Evolutionary conservation across 208 protist species (phyloP).

Genomic region (Acanthamoeba quina): DNA sequence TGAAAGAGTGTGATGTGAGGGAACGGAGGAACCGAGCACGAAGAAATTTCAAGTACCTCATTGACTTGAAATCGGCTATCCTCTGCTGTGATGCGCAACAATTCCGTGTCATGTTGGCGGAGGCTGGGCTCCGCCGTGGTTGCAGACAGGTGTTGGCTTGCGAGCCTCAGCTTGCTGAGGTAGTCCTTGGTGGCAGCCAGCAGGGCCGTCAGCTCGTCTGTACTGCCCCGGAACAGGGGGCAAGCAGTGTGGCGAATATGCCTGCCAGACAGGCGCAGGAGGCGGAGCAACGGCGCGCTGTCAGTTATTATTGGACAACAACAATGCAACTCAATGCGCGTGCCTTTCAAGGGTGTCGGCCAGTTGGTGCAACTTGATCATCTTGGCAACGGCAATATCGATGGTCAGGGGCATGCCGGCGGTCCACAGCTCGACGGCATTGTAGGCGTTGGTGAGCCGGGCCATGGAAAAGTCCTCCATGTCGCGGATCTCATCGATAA

Average conservation of each 20-base stretch:
- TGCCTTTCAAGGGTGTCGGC: background rate
- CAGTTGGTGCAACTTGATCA: background rate
- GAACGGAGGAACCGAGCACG: too few relatives aligned
- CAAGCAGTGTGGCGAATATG: conserved; percentile 1
- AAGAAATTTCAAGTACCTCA: background rate
- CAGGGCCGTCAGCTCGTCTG: background rate
- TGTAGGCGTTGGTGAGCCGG: background rate
- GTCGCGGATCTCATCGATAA: background rate
- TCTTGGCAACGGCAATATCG: background rate
- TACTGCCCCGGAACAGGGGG: background rate
- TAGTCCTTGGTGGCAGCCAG: conserved; percentile 7
- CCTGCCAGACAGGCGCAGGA: background rate
- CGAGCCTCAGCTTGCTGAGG: background rate
- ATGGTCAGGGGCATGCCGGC: background rate
- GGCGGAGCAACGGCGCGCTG: background rate
- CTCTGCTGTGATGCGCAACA: background rate
- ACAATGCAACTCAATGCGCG: too few relatives aligned
- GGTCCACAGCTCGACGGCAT: background rate
- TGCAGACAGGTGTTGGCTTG: conserved; percentile 12
- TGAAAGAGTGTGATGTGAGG: too few relatives aligned
- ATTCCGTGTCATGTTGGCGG: background rate
- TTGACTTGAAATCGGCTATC: conserved; percentile 17
- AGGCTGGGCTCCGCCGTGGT: conserved; percentile 26
- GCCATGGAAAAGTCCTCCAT: conserved; percentile 12
- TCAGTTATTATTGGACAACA: background rate